phyloP scores from a whole-genome alignment of 108 stramenopile species.

The Aureococcus anophagefferens region DNA sequence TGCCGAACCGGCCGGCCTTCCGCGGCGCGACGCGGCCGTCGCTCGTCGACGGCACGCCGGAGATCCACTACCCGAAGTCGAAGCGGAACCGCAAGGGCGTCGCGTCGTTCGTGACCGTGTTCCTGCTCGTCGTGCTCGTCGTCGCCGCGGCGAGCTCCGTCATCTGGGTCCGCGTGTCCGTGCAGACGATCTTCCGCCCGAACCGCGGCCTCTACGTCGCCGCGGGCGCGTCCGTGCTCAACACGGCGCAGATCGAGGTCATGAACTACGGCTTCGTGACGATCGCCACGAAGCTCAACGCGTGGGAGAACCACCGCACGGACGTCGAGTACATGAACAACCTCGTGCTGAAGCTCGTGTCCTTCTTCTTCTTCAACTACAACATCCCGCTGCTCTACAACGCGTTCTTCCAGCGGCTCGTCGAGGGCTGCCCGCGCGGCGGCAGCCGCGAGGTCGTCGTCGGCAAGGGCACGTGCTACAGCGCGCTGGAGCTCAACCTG shows the following conservation, averaged over 20 bases:
- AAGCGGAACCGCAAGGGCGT: neutral
- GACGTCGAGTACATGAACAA: constrained; percentile 10
- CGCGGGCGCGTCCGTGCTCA: constrained; percentile 6
- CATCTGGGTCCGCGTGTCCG: too few relatives aligned
- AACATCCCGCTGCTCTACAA: neutral
- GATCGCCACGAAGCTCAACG: neutral
- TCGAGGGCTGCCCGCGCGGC: neutral
- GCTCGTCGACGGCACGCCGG: neutral
- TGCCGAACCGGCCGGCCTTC: constrained; percentile 10
- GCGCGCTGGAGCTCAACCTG: constrained; percentile 9
- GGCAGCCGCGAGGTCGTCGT: too few relatives aligned
- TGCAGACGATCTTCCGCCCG: constrained; percentile 4
- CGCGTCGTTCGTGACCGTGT: too few relatives aligned
- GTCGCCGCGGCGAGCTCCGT: neutral
- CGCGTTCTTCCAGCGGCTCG: neutral
- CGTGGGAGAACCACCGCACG: constrained; percentile 22
- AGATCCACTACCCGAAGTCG: neutral
- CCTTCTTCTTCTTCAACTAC: neutral
- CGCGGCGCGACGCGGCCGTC: constrained; percentile 1
- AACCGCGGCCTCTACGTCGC: neutral
- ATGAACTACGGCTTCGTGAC: constrained; percentile 3
- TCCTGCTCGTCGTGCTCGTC: neutral
- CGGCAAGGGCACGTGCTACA: neutral
- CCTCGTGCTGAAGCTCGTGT: constrained; percentile 1
- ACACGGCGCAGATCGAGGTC: constrained; percentile 11